A percentile compares a stretch with the other conserved stretches of the same genome.
Conservation (phyloP, 2,329 filamentous ascomycete species). For the Arthrobotrys musiformis region DNA sequence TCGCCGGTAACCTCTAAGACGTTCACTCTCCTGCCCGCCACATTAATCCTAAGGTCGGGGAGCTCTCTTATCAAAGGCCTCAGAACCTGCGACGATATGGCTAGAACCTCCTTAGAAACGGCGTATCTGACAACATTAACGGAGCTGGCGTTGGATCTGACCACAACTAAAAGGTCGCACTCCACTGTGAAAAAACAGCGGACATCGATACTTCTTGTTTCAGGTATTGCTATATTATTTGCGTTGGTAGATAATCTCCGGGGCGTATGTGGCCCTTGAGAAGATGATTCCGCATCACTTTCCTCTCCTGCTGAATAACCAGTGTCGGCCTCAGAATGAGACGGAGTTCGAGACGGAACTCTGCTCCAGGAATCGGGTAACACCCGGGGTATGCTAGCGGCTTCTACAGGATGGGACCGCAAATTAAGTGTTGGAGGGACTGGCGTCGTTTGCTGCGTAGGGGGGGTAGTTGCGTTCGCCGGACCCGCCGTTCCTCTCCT, state of each 20-base stretch:
- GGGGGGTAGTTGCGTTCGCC: no score
- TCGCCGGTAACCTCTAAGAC: not conserved
- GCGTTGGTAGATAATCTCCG: not conserved
- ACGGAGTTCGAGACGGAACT: not conserved
- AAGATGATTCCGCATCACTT: not conserved
- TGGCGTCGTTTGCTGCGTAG: no score
- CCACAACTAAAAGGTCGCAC: not conserved
- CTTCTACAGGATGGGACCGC: no score
- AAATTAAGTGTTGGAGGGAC: no score
- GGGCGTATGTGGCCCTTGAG: not conserved
- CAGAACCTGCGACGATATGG: not conserved
- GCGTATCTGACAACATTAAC: not conserved
- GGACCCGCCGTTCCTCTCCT: no score
- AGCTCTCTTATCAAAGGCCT: not conserved
- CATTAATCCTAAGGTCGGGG: not conserved
- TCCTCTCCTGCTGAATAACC: not conserved
- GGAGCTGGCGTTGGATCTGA: not conserved
- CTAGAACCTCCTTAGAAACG: not conserved
- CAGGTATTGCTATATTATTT: not conserved
- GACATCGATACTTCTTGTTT: not conserved
- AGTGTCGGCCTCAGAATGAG: not conserved
- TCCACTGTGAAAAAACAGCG: not conserved
- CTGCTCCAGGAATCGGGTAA: not conserved
- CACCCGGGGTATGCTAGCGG: no score
- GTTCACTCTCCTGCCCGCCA: not conserved